Evolutionary conservation across 352 stramenopile genomes (phyloP).

Genomic region (Lagenidium giganteum): DNA sequence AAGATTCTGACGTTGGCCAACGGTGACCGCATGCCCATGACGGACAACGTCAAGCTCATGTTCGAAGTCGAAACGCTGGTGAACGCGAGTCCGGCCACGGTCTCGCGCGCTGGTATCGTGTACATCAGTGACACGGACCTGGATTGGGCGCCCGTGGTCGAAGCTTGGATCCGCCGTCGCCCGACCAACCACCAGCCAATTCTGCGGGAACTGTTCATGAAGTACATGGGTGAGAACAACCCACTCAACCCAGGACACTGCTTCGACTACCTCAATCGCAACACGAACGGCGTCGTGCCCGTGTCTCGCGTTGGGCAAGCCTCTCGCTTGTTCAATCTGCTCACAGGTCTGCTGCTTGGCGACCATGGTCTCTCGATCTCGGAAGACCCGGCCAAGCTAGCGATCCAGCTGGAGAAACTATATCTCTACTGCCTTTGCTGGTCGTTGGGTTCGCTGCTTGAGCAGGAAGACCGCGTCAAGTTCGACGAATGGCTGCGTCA

Average conservation of each 20-base stretch:
- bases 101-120: slow-evolving; percentile 96
- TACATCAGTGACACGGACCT: slow-evolving; percentile 98
- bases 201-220: slow-evolving; percentile 90
- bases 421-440: slow-evolving; percentile 97
- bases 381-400: slow-evolving; percentile 62
- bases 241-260: slow-evolving; percentile 92
- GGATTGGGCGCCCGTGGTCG: slow-evolving; percentile 95
- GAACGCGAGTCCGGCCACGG: slow-evolving; percentile 96
- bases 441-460: slow-evolving; percentile 94
- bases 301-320: slow-evolving; percentile 90
- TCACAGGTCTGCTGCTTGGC: slow-evolving; percentile 89
- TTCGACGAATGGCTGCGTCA: slow-evolving; percentile 96
- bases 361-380: slow-evolving; percentile 63
- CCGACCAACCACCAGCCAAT: slow-evolving; percentile 84
- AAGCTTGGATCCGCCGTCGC: slow-evolving; percentile 95
- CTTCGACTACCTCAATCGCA: slow-evolving; percentile 95
- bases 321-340: slow-evolving; percentile 75
- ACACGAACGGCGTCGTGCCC: slow-evolving; percentile 91
- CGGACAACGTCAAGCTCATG: slow-evolving; percentile 97
- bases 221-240: slow-evolving; percentile 95
- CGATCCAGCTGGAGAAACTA: slow-evolving; percentile 91
- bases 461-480: slow-evolving; percentile 94
- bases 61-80: slow-evolving; percentile 97
- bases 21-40: slow-evolving; percentile 97
- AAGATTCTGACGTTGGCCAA: slow-evolving; percentile 97